Evolutionary conservation across 2,329 filamentous ascomycete genomes (phyloP), one percentile per base, ranked within the genome.

Genomic region (Sphaerulina populicola): DNA sequence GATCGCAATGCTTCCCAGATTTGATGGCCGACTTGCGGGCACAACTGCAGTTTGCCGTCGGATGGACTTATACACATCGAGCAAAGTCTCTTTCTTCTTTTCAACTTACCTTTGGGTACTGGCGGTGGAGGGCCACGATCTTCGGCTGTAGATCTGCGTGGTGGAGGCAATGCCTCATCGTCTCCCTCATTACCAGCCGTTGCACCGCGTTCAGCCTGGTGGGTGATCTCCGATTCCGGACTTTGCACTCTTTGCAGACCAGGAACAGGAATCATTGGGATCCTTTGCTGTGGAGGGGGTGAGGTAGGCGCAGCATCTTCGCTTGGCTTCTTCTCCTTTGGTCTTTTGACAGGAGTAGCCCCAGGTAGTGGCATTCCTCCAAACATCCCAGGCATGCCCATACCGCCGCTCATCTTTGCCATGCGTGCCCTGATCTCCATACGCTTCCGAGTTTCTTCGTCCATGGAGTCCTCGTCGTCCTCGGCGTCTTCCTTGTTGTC

Each of bases 321-420:
- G 2, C 58, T 63, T 29, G 65, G 60, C 58, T 65, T 68, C 49
- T 64, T 67, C 39, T 68, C 65, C 56, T 58, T 63, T 61, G 74
- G 77, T 35, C 75, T 72, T 62, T 78, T 80, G 58, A 74, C 74
- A 44, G 72, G 66, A 40, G 68, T 65, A 49, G 47, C 64, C 58
- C 58, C 71, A 53, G 77, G 73, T 71, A 85, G 77, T 12, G 82
- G 78, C 66, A 88, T 79, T 53, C 81, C 81, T 35, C 78, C 79
- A 33, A 83, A 81, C 82, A 97, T 93, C 62, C 88, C 88, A 66
- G 88, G 82, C 85, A 97, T 94, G 42, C 88, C 88, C 88, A 95
- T 95, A 18, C 91, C 91, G 49, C 91, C 91, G 60, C 91, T 94
- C 85, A 98, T 93, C 72, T 95, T 96, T 41, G 93, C 93, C 88